These are phyloP conservation scores for Posidonia australis DNA, from an alignment of 106 monocot species.

Conservation along the genomic window DNA sequence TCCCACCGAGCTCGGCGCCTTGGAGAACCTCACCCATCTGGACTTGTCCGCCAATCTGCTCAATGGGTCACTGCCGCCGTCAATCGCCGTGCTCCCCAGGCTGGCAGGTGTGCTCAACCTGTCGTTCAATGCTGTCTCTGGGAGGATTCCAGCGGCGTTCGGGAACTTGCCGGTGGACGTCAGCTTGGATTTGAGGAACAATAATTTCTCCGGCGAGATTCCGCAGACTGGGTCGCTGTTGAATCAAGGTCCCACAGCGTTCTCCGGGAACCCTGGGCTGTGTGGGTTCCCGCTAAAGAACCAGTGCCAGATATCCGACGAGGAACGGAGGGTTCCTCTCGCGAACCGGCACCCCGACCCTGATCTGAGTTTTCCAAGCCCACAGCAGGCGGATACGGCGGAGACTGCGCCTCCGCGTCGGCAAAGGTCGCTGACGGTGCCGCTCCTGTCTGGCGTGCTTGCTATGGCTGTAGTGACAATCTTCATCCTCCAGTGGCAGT, in stretches of 20 bases:
- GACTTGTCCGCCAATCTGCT: slow-evolving; percentile 44
- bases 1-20: slow-evolving; percentile 20
- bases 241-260: slow-evolving; percentile 92
- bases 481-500: slow-evolving; percentile 63
- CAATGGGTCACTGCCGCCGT: slow-evolving; percentile 55
- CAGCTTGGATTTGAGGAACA: slow-evolving; percentile 66
- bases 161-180: slow-evolving; percentile 57
- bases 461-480: slow-evolving; percentile 29
- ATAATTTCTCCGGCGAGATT: slow-evolving; percentile 76
- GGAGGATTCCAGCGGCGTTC: slow-evolving; percentile 50
- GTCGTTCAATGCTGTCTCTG: slow-evolving; percentile 55
- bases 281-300: slow-evolving; percentile 80
- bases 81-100: slow-evolving; percentile 33
- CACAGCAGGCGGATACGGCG: slow-evolving; percentile 5
- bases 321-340: slow-evolving; percentile 19
- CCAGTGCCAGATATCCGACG: slow-evolving; percentile 20
- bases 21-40: slow-evolving; percentile 16
- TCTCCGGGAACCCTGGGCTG: slow-evolving; percentile 52
- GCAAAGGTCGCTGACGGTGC: slow-evolving; percentile 25
- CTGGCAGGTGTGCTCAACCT: slow-evolving; percentile 70
- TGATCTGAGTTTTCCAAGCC: slow-evolving; percentile 16
- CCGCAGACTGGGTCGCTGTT: slow-evolving; percentile 72
- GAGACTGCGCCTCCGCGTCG: slow-evolving; percentile 4
- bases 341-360: slow-evolving; percentile 12
- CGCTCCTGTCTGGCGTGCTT: slow-evolving; percentile 46